A percentile compares a stretch with the other conserved stretches of the same genome.
phyloP scores from a whole-genome alignment of 2,329 filamentous ascomycete species.

The Fusarium goolgardi region DNA sequence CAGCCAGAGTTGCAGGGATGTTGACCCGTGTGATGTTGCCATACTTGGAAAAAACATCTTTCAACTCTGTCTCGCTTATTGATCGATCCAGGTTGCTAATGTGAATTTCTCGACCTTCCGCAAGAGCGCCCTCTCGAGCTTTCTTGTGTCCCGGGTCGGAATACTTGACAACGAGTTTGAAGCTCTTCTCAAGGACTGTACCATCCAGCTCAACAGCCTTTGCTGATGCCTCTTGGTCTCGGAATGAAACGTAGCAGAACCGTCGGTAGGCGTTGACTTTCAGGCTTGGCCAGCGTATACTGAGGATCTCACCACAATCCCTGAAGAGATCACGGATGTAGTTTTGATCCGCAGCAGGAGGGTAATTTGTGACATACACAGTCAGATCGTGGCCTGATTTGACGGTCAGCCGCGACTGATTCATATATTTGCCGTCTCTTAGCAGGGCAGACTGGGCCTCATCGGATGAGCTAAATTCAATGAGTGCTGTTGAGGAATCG shows the following conservation, averaged over 20 bases:
- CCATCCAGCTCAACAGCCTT: conserved; percentile 80
- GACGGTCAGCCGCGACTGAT: conserved; percentile 78
- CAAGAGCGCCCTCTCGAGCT: conserved; percentile 79
- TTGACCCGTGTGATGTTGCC: conserved; percentile 80
- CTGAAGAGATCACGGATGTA: conserved; percentile 77
- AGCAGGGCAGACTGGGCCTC: conserved; percentile 85
- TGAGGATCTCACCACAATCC: conserved; percentile 83
- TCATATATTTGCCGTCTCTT: conserved; percentile 82
- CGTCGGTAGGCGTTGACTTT: conserved; percentile 89
- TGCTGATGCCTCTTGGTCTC: conserved; percentile 72
- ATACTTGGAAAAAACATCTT: conserved; percentile 77
- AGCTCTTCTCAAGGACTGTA: conserved; percentile 73
- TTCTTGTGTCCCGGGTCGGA: conserved; percentile 86
- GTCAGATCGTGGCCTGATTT: conserved; percentile 81
- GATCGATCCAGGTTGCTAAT: conserved; percentile 75
- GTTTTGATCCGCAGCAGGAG: conserved; percentile 76
- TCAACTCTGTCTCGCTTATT: conserved; percentile 74
- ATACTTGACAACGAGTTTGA: conserved; percentile 80
- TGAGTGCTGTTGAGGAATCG: conserved; percentile 75
- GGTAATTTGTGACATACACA: conserved; percentile 91
- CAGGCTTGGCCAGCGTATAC: conserved; percentile 89
- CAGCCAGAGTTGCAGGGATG: conserved; percentile 74
- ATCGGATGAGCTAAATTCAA: conserved; percentile 86
- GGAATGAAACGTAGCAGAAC: conserved; percentile 97
- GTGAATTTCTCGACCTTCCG: conserved; percentile 90